A percentile compares a stretch with the other conserved stretches of the same genome.
phyloP scores from a whole-genome alignment of 441 rosid genomes.

The Geranium incanum region DNA sequence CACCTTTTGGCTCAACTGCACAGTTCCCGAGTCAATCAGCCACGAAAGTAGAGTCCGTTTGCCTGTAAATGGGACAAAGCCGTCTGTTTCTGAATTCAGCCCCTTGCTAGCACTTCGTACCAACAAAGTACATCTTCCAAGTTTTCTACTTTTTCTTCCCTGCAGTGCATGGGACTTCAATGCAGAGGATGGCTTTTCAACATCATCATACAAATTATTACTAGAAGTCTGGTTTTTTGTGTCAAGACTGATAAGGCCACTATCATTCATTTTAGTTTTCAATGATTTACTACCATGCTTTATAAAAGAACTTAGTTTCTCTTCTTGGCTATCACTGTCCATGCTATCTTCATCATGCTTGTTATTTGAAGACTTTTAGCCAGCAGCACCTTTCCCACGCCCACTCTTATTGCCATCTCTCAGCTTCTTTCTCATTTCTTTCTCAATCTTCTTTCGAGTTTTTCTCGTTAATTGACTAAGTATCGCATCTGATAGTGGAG shows the following conservation, averaged over 20 bases:
- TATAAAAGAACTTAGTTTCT: constrained; percentile 57
- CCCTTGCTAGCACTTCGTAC: constrained; percentile 62
- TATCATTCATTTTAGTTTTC: constrained; percentile 39
- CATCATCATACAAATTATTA: constrained; percentile 23
- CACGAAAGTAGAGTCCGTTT: constrained; percentile 81
- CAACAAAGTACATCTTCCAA: constrained; percentile 80
- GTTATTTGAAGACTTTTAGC: constrained; percentile 33
- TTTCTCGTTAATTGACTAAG: constrained; percentile 81
- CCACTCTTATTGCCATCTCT: constrained; percentile 42
- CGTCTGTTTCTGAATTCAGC: constrained; percentile 52
- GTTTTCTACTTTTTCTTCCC: constrained; percentile 67
- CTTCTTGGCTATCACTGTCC: constrained; percentile 57
- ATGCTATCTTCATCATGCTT: constrained; percentile 51
- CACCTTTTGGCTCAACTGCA: constrained; percentile 80
- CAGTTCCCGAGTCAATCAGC: constrained; percentile 78
- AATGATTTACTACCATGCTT: constrained; percentile 48
- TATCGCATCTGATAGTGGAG: constrained; percentile 63
- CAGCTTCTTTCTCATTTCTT: constrained; percentile 66
- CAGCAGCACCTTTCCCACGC: constrained; percentile 34
- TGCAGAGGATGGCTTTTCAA: constrained; percentile 35
- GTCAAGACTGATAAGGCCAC: constrained; percentile 28
- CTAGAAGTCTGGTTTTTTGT: constrained; percentile 34
- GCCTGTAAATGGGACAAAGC: constrained; percentile 74
- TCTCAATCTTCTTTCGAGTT: constrained; percentile 63
- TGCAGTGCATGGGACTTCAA: constrained; percentile 43